Conservation (phyloP, 371 early-diverging fungal species). For the Rhizopus delemar region DNA sequence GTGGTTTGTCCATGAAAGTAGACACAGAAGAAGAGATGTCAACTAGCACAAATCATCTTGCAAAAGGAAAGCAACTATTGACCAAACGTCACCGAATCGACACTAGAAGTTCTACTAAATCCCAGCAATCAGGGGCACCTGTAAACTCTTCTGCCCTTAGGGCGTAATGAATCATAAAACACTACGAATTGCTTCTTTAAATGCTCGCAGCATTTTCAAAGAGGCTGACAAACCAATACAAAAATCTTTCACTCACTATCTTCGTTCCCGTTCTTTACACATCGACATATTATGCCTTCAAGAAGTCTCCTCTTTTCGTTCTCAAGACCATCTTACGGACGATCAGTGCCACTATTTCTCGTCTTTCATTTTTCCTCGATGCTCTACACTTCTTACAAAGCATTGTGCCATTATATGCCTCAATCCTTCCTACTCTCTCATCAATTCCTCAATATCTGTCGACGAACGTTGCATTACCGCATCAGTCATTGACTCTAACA, state of each 20-base stretch:
- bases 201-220: slow-evolving; percentile 19
- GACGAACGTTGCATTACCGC: slow-evolving; percentile 11
- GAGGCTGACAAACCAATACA: slow-evolving; percentile 4
- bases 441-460: neutral
- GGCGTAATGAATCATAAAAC: slow-evolving; percentile 2
- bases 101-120: too few species aligned
- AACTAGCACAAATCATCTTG: too few species aligned
- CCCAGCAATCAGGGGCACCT: too few species aligned
- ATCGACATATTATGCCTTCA: slow-evolving; percentile 8
- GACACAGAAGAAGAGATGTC: too few species aligned
- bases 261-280: neutral
- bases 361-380: neutral
- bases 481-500: neutral
- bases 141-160: neutral
- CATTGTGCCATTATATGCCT: slow-evolving; percentile 9
- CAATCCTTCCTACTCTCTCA: neutral
- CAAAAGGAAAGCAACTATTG: too few species aligned
- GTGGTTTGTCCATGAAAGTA: too few species aligned
- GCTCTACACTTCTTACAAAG: slow-evolving; percentile 1
- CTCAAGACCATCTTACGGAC: neutral
- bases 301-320: slow-evolving; percentile 3
- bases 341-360: neutral
- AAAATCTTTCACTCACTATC: neutral
- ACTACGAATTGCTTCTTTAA: slow-evolving; percentile 10
- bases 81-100: too few species aligned